phyloP scores from a whole-genome alignment of 2,329 filamentous ascomycete species.

The Calonectria pseudoreteaudii region DNA sequence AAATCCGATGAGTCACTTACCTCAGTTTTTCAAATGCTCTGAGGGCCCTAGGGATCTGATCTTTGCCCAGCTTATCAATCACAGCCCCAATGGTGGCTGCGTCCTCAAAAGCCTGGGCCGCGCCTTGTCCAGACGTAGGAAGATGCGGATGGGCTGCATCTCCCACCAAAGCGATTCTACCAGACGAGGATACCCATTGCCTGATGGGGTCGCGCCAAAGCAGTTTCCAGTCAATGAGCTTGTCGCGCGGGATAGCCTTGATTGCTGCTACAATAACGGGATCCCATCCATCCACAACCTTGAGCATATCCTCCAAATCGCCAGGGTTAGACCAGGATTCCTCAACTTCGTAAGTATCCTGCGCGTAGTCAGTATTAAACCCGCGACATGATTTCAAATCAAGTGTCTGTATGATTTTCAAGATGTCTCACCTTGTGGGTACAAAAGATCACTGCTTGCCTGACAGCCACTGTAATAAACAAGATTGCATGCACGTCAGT shows the following conservation, averaged over 20 bases:
- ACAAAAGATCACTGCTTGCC: background rate
- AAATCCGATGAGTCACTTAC: background rate
- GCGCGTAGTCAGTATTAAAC: background rate
- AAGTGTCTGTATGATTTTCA: background rate
- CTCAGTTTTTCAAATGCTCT: constrained; percentile 7
- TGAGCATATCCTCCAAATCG: constrained; percentile 2
- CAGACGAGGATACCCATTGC: constrained; percentile 6
- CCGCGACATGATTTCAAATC: background rate
- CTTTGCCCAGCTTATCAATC: background rate
- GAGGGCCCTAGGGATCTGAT: background rate
- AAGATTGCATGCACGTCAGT: background rate
- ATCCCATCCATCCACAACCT: constrained; percentile 1
- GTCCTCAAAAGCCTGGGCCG: constrained; percentile 17
- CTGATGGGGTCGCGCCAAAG: constrained; percentile 13
- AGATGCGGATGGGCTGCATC: constrained; percentile 7
- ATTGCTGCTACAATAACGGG: background rate
- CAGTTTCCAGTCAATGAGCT: constrained; percentile 10
- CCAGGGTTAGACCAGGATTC: constrained; percentile 6
- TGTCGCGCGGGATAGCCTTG: constrained; percentile 2
- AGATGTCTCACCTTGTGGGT: background rate
- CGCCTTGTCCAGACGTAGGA: constrained; percentile 6
- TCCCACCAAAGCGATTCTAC: background rate
- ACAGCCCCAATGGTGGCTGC: background rate
- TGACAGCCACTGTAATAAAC: background rate
- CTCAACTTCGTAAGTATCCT: constrained; percentile 13